Evolutionary conservation across 1,139 yeast species (phyloP).

Genomic region (Hyphopichia wangnamkhiaoensis): DNA sequence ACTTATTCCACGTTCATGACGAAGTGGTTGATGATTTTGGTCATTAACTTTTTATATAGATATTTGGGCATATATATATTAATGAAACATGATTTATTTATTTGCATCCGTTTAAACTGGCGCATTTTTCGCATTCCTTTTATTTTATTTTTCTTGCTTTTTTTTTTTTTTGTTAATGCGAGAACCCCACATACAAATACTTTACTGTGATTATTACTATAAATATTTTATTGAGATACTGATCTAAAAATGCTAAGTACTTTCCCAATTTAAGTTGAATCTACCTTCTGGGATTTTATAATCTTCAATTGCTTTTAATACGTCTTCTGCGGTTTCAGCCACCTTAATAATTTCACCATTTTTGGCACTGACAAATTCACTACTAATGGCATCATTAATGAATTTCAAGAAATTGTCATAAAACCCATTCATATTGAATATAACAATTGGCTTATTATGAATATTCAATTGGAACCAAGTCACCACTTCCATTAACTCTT

Average conservation of each 20-base stretch:
- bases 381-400: slow-evolving; percentile 52
- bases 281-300: slow-evolving; percentile 75
- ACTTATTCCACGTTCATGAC: slow-evolving; percentile 51
- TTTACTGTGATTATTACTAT: background rate
- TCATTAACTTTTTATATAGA: slow-evolving; percentile 11
- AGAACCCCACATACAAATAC: background rate
- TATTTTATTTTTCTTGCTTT: too few relatives aligned
- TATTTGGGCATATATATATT: background rate
- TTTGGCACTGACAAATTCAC: slow-evolving; percentile 68
- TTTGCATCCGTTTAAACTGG: background rate
- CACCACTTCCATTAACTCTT: slow-evolving; percentile 85
- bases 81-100: background rate
- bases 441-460: slow-evolving; percentile 76
- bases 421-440: slow-evolving; percentile 79
- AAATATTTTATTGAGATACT: background rate
- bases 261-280: slow-evolving; percentile 71
- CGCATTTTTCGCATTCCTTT: background rate
- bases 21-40: slow-evolving; percentile 32
- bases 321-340: slow-evolving; percentile 69
- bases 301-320: slow-evolving; percentile 57
- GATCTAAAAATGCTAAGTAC: slow-evolving; percentile 18
- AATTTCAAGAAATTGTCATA: slow-evolving; percentile 69
- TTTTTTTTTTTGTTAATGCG: background rate
- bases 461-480: slow-evolving; percentile 89
- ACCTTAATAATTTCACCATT: slow-evolving; percentile 71